These are phyloP conservation scores for Hypoxylon sp. DNA, from an alignment of 2,329 filamentous ascomycete genomes.

Conservation along the genomic window DNA sequence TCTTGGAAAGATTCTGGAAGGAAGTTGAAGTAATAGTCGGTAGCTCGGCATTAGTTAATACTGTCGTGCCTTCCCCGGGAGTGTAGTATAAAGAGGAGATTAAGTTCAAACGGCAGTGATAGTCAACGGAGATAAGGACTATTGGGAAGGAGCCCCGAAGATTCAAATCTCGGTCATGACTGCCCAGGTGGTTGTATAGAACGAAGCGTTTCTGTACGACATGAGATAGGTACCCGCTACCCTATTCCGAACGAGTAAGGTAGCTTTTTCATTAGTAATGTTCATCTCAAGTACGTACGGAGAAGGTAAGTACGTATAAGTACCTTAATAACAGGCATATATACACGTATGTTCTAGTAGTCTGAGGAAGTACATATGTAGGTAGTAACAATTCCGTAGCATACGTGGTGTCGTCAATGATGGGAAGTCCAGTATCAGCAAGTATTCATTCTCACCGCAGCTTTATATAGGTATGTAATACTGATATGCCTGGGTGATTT, in stretches of 20 bases:
- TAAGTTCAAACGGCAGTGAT: neutral
- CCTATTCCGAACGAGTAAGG: too few relatives aligned
- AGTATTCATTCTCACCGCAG: too few relatives aligned
- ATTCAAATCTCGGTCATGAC: neutral
- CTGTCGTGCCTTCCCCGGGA: neutral
- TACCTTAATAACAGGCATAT: too few relatives aligned
- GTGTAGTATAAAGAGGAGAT: neutral
- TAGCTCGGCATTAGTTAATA: neutral
- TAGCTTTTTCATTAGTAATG: too few relatives aligned
- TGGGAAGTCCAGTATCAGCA: too few relatives aligned
- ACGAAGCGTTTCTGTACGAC: neutral
- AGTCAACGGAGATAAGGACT: neutral
- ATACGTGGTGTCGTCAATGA: too few relatives aligned
- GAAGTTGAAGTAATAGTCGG: neutral
- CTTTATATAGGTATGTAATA: too few relatives aligned
- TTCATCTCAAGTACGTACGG: too few relatives aligned
- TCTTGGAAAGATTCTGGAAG: neutral
- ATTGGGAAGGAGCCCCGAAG: neutral
- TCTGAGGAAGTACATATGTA: too few relatives aligned
- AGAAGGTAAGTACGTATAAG: too few relatives aligned
- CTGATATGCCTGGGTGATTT: neutral
- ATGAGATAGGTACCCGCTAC: neutral
- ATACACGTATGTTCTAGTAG: too few relatives aligned
- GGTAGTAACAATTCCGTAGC: too few relatives aligned
- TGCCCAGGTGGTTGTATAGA: neutral